Base-by-base conservation (phyloP, 1,139 yeast genomes). In the Yamadazyma buinensis region DNA sequence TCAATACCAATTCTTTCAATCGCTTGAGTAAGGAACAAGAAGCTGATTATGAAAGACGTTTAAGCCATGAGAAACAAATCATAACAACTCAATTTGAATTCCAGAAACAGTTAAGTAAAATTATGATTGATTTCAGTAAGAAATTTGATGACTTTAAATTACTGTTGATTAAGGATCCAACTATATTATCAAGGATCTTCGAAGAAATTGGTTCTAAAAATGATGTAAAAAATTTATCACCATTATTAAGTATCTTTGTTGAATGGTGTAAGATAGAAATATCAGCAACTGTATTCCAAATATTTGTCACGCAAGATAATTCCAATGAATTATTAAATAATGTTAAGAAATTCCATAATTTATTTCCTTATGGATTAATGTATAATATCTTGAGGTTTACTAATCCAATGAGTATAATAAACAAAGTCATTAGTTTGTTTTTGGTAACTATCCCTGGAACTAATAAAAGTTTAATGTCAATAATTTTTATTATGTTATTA, bases 191-290 rank as follows among this genome's bases (percentile, higher is more conserved):
- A 8, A 59, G 64, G 18, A 52, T 84, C n/a, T 81, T 84, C 45
- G 49, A 64, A 29, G 95, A 86, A 48, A 64, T 90, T 23, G 82
- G 83, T 29, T 56, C 58, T 1, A 71, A 77, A 28, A 57, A 66
- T 1, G 64, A 64, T 15, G 69, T 84, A n/a, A 61, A 62, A 18
- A 76, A 82, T n/a, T 64, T 87, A 35, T 77, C 92, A 3, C 82
- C 84, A 2, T 67, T 83, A 32, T 64, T 88, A 34, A 68, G 68
- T 43, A 75, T 84, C 29, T 83, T 88, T 43, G 68, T 86, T 28
- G 86, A 85, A 43, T 83, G 95, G 87, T 75, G 83, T 42, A 78
- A 85, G 39, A 74, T 88, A 15, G 94, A 88, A 52, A 61, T 86
- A 15, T 86, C 96, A 0, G 86, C 95, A 0, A 82, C 95, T 0